Base-by-base conservation (phyloP, 2,329 filamentous ascomycete genomes). In the Didymella lethalis region DNA sequence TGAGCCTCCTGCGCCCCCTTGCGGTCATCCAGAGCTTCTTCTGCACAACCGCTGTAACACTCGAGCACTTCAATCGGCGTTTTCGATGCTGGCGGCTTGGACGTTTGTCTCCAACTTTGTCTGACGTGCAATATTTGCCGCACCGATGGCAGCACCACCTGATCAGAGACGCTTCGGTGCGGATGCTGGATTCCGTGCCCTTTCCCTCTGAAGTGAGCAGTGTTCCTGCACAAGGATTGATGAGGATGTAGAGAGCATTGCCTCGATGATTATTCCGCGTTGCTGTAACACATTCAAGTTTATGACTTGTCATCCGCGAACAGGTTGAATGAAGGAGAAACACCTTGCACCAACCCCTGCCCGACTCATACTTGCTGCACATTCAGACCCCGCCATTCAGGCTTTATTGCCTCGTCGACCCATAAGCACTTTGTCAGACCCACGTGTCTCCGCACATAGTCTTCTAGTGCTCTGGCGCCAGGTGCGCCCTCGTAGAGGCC, bases 401-500 rank as follows among this genome's bases (percentile, higher is more conserved):
- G 77, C 8, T 50, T 62, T 61, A 68, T 46, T 0, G 67, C 79
- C 66, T 86, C 82, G 29, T 80, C 69, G 10, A 88, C 61, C 89
- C 89, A 92, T 2, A 78, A 71, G 25, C 84, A 80, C 34, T 84
- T 77, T 25, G 89, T 77, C 1, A 80, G 73, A 1, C 80, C 74
- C 1, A 91, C 85, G 54, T 80, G 78, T 34, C 82, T 77, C 29
- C 80, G 75, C 1, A 87, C 81, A 64, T 87, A 85, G 4, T 86
- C 81, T 25, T 88, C 71, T 10, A 92, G 72, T 1, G 84, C 81
- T 48, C 81, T 81, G 0, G 85, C 81, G 41, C 85, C 83, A 0
- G 87, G 86, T 0, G 88, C 86, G 36, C 79, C 82, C 7, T 80
- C 78, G 20, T 81, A 74, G 7, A 92, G 72, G 0, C 84, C 90